Percentiles rank a stretch among this genome's conserved stretches.
phyloP scores from a whole-genome alignment of 2,329 filamentous ascomycete genomes.

The Nannizzia gypsea region DNA sequence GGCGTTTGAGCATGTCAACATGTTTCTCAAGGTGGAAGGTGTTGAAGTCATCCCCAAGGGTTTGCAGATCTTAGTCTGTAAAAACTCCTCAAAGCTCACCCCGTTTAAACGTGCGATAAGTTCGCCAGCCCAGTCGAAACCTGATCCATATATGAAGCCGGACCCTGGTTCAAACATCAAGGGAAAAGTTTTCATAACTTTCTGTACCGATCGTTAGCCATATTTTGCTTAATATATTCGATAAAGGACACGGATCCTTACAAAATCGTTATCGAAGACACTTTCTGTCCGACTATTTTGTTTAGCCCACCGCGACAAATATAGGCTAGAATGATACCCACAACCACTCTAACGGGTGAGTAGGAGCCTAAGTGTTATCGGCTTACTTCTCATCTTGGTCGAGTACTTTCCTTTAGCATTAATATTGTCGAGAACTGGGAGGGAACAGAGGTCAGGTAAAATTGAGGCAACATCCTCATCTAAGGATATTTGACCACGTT shows the following conservation, averaged over 20 bases:
- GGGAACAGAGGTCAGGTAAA: neutral
- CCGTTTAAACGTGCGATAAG: neutral
- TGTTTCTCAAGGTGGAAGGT: neutral
- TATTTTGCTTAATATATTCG: no score
- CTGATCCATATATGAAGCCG: neutral
- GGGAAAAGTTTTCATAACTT: neutral
- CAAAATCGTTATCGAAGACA: no score
- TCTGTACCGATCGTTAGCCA: no score
- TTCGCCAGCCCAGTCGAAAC: neutral
- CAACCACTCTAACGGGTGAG: neutral
- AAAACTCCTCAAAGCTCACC: neutral
- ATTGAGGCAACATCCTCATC: neutral
- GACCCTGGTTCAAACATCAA: neutral
- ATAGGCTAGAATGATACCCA: neutral
- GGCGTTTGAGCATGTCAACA: neutral
- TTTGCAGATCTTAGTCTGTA: neutral
- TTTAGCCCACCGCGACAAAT: no score
- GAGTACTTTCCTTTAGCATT: no score
- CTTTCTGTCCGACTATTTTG: no score
- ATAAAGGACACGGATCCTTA: no score
- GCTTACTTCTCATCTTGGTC: no score
- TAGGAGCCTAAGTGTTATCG: neutral
- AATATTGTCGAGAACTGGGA: no score
- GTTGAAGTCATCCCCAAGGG: neutral
- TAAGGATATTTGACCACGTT: neutral